Conservation (phyloP, 371 early-diverging fungal species). For the Nosema muscidifuracis region DNA sequence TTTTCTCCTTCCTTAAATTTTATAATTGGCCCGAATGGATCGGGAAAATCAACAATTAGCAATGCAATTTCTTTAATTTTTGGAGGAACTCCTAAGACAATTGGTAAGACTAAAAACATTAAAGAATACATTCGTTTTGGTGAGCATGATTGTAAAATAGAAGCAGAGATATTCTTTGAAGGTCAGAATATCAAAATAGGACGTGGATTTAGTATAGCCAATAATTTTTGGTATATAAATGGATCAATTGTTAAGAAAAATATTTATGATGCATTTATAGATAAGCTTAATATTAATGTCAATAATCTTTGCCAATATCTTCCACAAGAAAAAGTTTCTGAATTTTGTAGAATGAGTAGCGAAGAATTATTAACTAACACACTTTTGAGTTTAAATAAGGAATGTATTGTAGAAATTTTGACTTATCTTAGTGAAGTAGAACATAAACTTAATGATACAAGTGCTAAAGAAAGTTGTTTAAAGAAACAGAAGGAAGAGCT, state of each 20-base stretch:
- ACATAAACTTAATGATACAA: conserved; percentile 12
- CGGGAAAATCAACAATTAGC: conserved; percentile 92
- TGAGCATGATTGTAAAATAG: conserved; percentile 39
- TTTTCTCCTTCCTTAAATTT: conserved; percentile 62
- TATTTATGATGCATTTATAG: conserved; percentile 43
- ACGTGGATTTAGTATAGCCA: conserved; percentile 32
- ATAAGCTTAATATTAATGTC: conserved; percentile 47
- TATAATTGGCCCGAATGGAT: conserved; percentile 68
- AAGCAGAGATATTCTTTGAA: conserved; percentile 17
- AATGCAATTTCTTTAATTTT: conserved; percentile 89
- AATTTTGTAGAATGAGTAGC: conserved; percentile 56
- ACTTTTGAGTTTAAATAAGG: conserved; percentile 23
- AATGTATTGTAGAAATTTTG: conserved; percentile 35
- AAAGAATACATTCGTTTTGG: conserved; percentile 60
- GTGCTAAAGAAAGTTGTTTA: conserved; percentile 12
- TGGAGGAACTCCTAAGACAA: conserved; percentile 73
- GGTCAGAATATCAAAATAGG: conserved; percentile 13
- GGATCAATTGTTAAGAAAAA: conserved; percentile 11
- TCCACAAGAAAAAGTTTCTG: conserved; percentile 63
- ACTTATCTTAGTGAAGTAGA: conserved; percentile 24
- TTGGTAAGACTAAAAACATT: conserved; percentile 56
- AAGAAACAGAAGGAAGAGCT: conserved; percentile 24
- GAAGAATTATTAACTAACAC: conserved; percentile 56
- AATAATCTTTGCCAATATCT: conserved; percentile 61
- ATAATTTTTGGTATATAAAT: conserved; percentile 54